Base-by-base conservation (phyloP, 805 yeast genomes). In the Ogataea saltuana region DNA sequence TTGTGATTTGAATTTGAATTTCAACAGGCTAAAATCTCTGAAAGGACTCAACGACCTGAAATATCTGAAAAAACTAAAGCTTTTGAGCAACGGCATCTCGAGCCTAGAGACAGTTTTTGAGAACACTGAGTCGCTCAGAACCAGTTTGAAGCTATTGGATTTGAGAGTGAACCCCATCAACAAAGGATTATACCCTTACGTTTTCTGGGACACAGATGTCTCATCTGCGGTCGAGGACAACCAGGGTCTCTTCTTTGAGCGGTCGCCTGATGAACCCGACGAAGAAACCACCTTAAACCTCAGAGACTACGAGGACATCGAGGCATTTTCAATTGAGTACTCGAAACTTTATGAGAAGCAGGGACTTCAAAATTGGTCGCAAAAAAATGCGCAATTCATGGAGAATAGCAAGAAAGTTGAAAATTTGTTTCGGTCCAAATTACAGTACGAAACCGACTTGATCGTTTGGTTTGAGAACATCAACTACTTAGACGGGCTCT, bases 301-400 rank as follows among this genome's bases (percentile, higher is more conserved):
- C 32, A 76, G 72, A 27, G 71, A 70, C 4, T 55, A 68, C 35
- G 80, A 76, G 37, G 82, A 76, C 46, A 73, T 77, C 18, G 80
- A 75, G 49, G 75, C 73, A 18, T 77, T 77, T 44, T 63, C 72
- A 1, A 68, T 70, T 6, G 76, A 72, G 42, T 77, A 74, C 51
- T 62, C 68, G 21, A 65, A 74, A 4, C 56, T 75, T 16, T 65
- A 63, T 42, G 65, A 60, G 37, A 46, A 54, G 18, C 44, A 48
- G 10, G 61, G 61, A n/a, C 54, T 59, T 40, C 63, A 59, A 9
- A 70, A 63, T 23, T 76, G 80, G 77, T 55, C 53, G 2, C 59
- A 50, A 15, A 63, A 75, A 50, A 74, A 71, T 49, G 54, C 55
- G 4, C 31, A 15, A 17, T 56, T 55, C 27, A 12, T 42, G 15